Evolutionary conservation across 2,329 filamentous ascomycete genomes (phyloP).

Genomic region (Diaporthe sp.): DNA sequence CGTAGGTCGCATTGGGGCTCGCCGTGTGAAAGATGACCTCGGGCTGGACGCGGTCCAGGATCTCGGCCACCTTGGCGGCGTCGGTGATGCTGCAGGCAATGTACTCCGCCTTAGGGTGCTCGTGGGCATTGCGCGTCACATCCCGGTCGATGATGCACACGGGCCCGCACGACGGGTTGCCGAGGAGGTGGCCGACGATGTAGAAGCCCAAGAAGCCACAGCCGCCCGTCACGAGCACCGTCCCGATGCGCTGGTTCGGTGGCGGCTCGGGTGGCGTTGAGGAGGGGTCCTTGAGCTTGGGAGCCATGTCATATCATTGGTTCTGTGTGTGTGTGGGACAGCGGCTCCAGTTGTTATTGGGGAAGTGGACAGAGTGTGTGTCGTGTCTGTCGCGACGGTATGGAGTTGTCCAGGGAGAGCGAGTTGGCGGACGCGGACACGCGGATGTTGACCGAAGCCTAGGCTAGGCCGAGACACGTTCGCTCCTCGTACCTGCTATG

Average conservation of each 20-base stretch:
- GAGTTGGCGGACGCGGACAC: neutral
- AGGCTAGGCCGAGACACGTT: slow-evolving; percentile 30
- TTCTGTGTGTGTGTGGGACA: neutral
- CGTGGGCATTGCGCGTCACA: slow-evolving; percentile 45
- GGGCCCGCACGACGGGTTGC: slow-evolving; percentile 42
- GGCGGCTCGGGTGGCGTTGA: neutral
- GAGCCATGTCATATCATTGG: slow-evolving; percentile 21
- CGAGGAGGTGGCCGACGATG: slow-evolving; percentile 48
- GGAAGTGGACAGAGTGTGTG: neutral
- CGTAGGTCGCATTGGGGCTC: slow-evolving; percentile 48
- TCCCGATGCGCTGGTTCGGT: slow-evolving; percentile 35
- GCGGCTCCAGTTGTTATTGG: neutral
- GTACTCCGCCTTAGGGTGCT: slow-evolving; percentile 46
- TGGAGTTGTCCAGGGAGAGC: slow-evolving; percentile 8
- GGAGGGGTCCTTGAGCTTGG: neutral
- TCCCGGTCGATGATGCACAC: slow-evolving; percentile 51
- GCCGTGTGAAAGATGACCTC: slow-evolving; percentile 52
- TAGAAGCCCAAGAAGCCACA: slow-evolving; percentile 53
- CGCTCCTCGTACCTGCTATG: slow-evolving; percentile 24
- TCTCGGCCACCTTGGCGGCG: slow-evolving; percentile 28
- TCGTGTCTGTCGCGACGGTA: neutral
- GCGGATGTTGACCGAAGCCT: slow-evolving; percentile 9
- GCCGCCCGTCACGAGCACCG: slow-evolving; percentile 50
- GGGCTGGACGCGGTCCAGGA: slow-evolving; percentile 47
- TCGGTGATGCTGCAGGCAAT: slow-evolving; percentile 48